Base-by-base conservation (phyloP, 2,329 filamentous ascomycete genomes). In the Phaeosphaeriaceae sp. region DNA sequence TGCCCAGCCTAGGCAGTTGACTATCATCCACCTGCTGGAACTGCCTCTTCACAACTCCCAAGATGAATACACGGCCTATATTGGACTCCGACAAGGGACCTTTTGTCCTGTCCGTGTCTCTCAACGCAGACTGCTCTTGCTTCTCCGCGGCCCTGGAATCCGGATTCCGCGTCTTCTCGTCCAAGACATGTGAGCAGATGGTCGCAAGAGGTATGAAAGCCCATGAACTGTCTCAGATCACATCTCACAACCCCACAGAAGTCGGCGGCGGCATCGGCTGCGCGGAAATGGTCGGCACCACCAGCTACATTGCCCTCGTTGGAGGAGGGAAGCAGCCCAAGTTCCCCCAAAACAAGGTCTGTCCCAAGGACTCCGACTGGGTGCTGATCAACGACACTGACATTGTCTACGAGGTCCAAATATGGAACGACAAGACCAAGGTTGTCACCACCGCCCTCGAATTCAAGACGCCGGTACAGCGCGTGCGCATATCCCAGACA, bases 371-470 rank as follows among this genome's bases (percentile, higher is more conserved):
- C 56, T 52, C 59, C 47, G 66, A 62, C 66, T 75, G 70, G 72
- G 60, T 67, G 9, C 52, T 69, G 11, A 51, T 74, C 62, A 54
- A 56, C 62, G 46, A 62, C 42, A 69, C 61, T 75, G 71, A 76
- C 69, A 67, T 62, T 47, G 56, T 54, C 68, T 56, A 66, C 23
- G 57, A 90, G 87, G 85, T 94, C 50, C 89, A 96, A 65, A 91
- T 98, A 69, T 98, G 94, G 94, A 94, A 99, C 77, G 93, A 97
- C 70, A 85, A 88, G 60, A 91, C 91, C 66, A 88, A 90, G 61
- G 91, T 89, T 65, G 88, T 90, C 8, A 84, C 92, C 15, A 90
- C 94, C 63, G 91, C 84, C 3, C 83, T 98, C 68, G 90, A 94
- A 56, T 90, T 94, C 61, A 86, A 92, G 58, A 93, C 92, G 21